Evolutionary conservation across 768 basidiomycete species (phyloP), one percentile per base, ranked within the genome.

Genomic region (Russula compacta): DNA sequence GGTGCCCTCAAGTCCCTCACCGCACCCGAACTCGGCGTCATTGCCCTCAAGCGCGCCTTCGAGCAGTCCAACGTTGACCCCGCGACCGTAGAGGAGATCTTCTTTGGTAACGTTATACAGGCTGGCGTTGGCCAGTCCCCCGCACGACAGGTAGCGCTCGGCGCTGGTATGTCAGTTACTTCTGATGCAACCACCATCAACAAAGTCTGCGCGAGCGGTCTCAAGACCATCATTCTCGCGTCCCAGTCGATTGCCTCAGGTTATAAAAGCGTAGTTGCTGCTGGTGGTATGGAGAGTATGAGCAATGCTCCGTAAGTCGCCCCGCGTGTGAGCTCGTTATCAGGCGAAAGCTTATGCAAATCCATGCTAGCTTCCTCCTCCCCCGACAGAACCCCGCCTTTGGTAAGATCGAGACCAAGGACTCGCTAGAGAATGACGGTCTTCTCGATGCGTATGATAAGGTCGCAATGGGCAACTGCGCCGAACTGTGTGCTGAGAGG

Each of bases 271-370:
- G 82, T 97, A 53, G 88, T 97, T 67, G 92, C 85, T 29, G 95
- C 95, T 59, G 97, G 97, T 67, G 97, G 97, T 63, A 97, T 93
- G 92, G 97, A 99, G 78, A 94, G 91, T 77, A 99, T 99, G 97
- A 95, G 91, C 72, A 90, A 98, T 68, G 93, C 94, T 53, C 97
- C 97, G 94, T 98, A 71, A 70, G 95, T 84, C 5, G 24, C 10
- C 19, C 53, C 53, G 44, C 42, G 7, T 57, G 15, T 46, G 29
- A 43, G 10, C 68, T 44, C 47, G n/a, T 61, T 51, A 46, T 17
- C 19, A 21, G 36, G 15, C 36, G 36, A 42, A 52, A 11, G 33
- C 57, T 53, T 39, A 42, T 63, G 38, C 49, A 56, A 58, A 38
- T 51, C 43, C 57, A 43, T 21, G n/a, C 64, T 50, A 90, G 91